A percentile compares a stretch with the other conserved stretches of the same genome.
These are phyloP conservation scores for Gyromitra esculenta DNA, from an alignment of 2,329 filamentous ascomycete genomes.

Conservation along the genomic window DNA sequence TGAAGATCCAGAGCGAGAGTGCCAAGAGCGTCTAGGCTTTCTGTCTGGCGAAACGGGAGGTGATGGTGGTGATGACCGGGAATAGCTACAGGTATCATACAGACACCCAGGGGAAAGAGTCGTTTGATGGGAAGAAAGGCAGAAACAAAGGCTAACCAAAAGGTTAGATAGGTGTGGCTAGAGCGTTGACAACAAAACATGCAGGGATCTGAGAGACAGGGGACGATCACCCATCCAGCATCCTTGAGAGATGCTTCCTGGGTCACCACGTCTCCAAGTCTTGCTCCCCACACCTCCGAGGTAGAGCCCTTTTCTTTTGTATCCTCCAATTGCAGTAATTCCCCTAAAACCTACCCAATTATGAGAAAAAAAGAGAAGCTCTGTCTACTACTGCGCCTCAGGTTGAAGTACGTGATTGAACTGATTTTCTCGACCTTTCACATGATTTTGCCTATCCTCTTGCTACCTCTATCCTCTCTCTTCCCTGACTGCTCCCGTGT, in stretches of 20 bases:
- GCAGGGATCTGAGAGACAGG: slow-evolving; percentile 43
- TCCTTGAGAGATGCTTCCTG: slow-evolving; percentile 37
- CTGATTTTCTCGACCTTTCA: slow-evolving; percentile 20
- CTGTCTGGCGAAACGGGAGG: slow-evolving; percentile 10
- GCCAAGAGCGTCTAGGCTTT: background rate
- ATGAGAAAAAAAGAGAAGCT: slow-evolving; percentile 3
- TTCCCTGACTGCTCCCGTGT: slow-evolving; percentile 45
- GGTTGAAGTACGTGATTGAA: slow-evolving; percentile 6
- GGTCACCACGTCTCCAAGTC: slow-evolving; percentile 39
- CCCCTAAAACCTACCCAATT: slow-evolving; percentile 28
- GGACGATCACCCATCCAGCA: slow-evolving; percentile 27
- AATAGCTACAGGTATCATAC: slow-evolving; percentile 25
- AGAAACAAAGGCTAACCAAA: slow-evolving; percentile 38
- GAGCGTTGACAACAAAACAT: slow-evolving; percentile 49
- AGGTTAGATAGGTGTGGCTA: slow-evolving; percentile 28
- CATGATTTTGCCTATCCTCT: slow-evolving; percentile 33
- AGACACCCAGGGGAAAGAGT: slow-evolving; percentile 27
- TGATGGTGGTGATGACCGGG: slow-evolving; percentile 37
- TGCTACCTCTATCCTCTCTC: slow-evolving; percentile 17
- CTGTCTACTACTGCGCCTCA: slow-evolving; percentile 5
- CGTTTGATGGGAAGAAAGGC: slow-evolving; percentile 40
- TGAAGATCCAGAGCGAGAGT: slow-evolving; percentile 21
- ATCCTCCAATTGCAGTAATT: slow-evolving; percentile 3
- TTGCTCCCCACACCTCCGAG: slow-evolving; percentile 34
- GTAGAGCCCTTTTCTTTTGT: slow-evolving; percentile 12